Evolutionary conservation across 768 basidiomycete genomes (phyloP), one percentile per base, ranked within the genome.

Genomic region (Lyophyllum shimeji): DNA sequence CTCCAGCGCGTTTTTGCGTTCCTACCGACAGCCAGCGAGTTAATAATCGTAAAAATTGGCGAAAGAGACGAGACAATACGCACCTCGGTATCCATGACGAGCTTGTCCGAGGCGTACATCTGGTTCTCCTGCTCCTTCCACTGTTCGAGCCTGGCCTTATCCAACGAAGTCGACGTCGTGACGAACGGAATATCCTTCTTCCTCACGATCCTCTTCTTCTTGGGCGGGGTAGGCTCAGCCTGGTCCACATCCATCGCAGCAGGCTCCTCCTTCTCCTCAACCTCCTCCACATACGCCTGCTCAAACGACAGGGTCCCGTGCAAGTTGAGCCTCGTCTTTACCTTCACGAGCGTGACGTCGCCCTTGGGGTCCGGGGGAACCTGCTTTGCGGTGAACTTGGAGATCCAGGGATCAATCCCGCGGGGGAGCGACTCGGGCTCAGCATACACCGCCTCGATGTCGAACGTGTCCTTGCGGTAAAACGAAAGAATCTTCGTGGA

Each of bases 1-100:
- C 76, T 99, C 96, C 13, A 99, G 86, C 3, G 95, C 95, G 69
- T 99, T 99, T 78, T 98, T 99, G 72, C 92, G 87, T 73, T 98
- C 92, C 93, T 96, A 51, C 24, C 29, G 9, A 6, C 0, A 18
- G 37, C 43, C 52, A 46, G 45, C n/a, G 49, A 39, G 24, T 40
- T 48, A 18, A 24, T 17, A 29, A 27, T n/a, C 15, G 27, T 46
- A 17, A 27, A n/a, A 1, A 29, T 7, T n/a, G 25, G 3, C 50
- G 51, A 1, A 9, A 15, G 51, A 2, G 2, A 18, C 11, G 2
- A 25, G 0, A 34, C 13, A 63, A 49, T 24, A 18, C 82, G 33
- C 60, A 93, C 93, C 85, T 98, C 96, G 55, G 97, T 99, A 70
- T 99, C 97, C 78, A 86, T 84, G 50, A 99, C 96, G 59, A 98